These are phyloP conservation scores for Marsdenia floribunda DNA, from an alignment of 257 asterid species.

Conservation along the genomic window DNA sequence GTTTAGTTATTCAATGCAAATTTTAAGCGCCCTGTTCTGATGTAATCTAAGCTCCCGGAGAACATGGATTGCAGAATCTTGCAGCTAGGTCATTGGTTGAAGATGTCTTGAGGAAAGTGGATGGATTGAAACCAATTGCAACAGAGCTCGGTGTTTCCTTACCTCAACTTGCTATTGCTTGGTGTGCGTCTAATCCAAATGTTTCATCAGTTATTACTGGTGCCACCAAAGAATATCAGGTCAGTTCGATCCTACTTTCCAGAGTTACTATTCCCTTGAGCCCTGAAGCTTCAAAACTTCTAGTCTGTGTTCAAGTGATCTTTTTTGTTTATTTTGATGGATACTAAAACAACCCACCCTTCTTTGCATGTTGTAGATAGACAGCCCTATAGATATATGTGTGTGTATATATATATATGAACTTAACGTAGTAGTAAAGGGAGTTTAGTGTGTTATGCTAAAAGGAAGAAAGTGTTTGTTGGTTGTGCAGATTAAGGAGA, in stretches of 20 bases:
- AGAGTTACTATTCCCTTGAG: background rate
- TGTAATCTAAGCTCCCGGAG: constrained; percentile 8
- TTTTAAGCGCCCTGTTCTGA: background rate
- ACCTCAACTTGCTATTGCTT: constrained; percentile 91
- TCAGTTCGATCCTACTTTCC: constrained; percentile 19
- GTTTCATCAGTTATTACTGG: constrained; percentile 97
- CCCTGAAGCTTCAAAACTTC: background rate
- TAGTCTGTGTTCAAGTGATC: background rate
- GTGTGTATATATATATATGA: too few species aligned
- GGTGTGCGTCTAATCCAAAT: constrained; percentile 98
- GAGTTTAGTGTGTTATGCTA: too few species aligned
- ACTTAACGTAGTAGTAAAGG: too few species aligned
- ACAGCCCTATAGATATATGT: too few species aligned
- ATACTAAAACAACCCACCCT: too few species aligned
- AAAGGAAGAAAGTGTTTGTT: background rate
- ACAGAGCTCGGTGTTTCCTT: constrained; percentile 79
- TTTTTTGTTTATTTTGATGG: too few species aligned
- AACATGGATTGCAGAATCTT: constrained; percentile 55
- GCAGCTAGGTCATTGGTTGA: constrained; percentile 87
- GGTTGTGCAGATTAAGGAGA: constrained; percentile 66
- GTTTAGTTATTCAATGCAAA: background rate
- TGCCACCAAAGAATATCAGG: constrained; percentile 93
- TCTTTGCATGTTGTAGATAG: background rate
- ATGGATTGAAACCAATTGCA: constrained; percentile 79
- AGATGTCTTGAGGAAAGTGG: constrained; percentile 76